Percentiles rank a stretch among this genome's conserved stretches.
Conservation (phyloP, 495 filamentous ascomycete species). For the Neohortaea acidophila region DNA sequence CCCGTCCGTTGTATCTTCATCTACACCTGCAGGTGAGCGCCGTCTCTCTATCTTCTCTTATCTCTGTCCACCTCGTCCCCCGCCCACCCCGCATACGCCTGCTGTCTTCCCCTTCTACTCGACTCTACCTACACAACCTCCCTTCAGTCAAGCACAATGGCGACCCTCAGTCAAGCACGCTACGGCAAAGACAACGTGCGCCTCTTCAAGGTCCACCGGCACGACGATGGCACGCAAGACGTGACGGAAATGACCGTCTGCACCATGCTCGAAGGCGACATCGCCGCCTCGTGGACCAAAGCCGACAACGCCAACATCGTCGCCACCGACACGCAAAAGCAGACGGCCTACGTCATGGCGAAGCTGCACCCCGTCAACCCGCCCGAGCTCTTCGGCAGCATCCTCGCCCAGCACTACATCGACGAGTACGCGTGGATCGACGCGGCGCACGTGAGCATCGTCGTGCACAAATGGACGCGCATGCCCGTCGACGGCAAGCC, state of each 20-base stretch:
- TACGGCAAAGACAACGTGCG: constrained; percentile 76
- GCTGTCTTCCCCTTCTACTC: too few species aligned
- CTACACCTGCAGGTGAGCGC: too few species aligned
- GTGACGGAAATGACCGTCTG: constrained; percentile 93
- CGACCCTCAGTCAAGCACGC: constrained; percentile 28
- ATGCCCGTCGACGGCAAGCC: constrained; percentile 74
- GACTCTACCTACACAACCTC: too few species aligned
- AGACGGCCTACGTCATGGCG: constrained; percentile 86
- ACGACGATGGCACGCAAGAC: constrained; percentile 60
- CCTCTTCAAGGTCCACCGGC: constrained; percentile 78
- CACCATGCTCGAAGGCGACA: constrained; percentile 76
- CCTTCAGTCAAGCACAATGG: constrained; percentile 19
- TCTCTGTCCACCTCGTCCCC: too few species aligned
- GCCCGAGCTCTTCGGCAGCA: constrained; percentile 80
- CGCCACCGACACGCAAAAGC: constrained; percentile 95
- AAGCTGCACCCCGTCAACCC: constrained; percentile 88
- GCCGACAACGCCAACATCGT: constrained; percentile 94
- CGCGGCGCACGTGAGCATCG: constrained; percentile 60
- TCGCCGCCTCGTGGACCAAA: constrained; percentile 80
- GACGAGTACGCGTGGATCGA: constrained; percentile 77
- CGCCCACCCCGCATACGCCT: too few species aligned
- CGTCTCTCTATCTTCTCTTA: too few species aligned
- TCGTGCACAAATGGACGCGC: constrained; percentile 83
- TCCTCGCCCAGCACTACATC: constrained; percentile 75
- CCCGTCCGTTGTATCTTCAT: too few species aligned